Base-by-base conservation (phyloP, 306 rosid species). In the Morella rubra region DNA sequence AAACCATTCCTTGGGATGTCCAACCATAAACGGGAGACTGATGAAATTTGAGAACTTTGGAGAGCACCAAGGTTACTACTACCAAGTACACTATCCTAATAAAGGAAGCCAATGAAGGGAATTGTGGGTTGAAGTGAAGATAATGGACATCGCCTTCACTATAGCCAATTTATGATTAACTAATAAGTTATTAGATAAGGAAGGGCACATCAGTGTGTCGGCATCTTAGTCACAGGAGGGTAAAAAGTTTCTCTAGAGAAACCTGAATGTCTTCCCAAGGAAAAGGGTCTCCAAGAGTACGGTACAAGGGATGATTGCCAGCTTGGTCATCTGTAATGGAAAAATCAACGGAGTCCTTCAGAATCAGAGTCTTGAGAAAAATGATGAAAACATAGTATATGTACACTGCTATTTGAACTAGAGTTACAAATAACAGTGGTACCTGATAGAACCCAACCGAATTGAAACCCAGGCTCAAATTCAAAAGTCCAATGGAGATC, bases 361-460 rank as follows among this genome's bases (percentile, higher is more conserved):
- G 75, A 84, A 55, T 72, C 56, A n/a, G 4, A 56, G 54, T 8
- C 37, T 41, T 32, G 12, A 64, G 51, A 72, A 78, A 46, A 47
- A 52, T 27, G 20, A 47, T 56, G 13, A 76, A 76, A 69, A 60
- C 41, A 78, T 19, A 64, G 69, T 15, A 69, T 40, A 76, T 75
- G 59, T 44, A 81, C 53, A 60, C 27, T 8, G 32, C 20, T 78
- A 61, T 65, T 73, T 56, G 72, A 76, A 72, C 75, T 45, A 69
- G 56, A 69, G 82, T 13, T 40, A 71, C 7, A 58, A 59, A 74
- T 76, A 47, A 56, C 41, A 86, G 56, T 40, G 51, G 52, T 84
- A 95, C 98, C 88, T 95, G 98, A 85, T 95, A 95, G 76, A 95
- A 95, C 75, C 98, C 98, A 84, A 95, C 98, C 55, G 98, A 95